Evolutionary conservation across 2,329 filamentous ascomycete species (phyloP).

Genomic region (Colletotrichum sp.): DNA sequence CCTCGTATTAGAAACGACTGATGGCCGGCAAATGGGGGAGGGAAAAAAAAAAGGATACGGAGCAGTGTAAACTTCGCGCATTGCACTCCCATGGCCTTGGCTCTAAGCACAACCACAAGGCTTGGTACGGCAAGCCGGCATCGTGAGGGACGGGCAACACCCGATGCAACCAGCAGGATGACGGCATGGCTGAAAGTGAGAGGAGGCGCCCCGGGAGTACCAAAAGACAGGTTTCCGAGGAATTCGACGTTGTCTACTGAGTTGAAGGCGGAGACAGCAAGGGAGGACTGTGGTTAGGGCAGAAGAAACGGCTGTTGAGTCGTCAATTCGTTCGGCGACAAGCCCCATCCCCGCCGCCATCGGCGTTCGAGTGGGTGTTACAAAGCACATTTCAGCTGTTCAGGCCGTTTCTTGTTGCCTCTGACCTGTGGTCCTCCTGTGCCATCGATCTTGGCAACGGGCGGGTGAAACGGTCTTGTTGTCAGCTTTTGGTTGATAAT

Average conservation of each 20-base stretch:
- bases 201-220: background rate
- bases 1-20: background rate
- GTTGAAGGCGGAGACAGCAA: background rate
- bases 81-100: background rate
- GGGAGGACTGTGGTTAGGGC: background rate
- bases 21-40: background rate
- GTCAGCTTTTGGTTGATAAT: background rate
- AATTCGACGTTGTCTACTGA: background rate
- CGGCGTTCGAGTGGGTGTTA: background rate
- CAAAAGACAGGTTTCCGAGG: background rate
- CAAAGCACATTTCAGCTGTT: background rate
- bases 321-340: background rate
- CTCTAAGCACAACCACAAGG: background rate
- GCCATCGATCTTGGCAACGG: constrained; percentile 10
- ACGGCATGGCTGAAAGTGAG: constrained; percentile 2
- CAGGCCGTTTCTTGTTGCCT: background rate
- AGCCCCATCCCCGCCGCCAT: background rate
- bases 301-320: background rate
- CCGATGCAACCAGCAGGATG: constrained; percentile 5
- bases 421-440: background rate
- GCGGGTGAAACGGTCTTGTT: background rate
- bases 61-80: background rate
- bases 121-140: constrained; percentile 21
- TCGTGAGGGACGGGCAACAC: constrained; percentile 1
- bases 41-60: background rate